Conservation (phyloP, 2,329 filamentous ascomycete genomes). For the Fusarium avenaceum region DNA sequence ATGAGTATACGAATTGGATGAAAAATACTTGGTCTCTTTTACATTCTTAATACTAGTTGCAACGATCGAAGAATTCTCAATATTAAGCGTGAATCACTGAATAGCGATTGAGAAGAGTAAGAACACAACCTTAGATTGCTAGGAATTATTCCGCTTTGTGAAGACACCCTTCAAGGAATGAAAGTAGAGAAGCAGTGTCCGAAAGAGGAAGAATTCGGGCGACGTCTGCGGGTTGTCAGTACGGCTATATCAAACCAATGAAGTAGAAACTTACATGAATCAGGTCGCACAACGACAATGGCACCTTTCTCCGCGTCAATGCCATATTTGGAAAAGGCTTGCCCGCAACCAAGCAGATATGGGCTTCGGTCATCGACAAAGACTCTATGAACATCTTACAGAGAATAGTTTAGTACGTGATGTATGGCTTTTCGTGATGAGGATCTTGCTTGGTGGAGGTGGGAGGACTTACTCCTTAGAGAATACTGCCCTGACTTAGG, state of each 20-base stretch:
- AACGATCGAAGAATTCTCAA: no score
- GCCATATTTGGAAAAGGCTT: slow-evolving; percentile 27
- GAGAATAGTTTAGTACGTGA: neutral
- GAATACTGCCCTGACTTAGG: slow-evolving; percentile 19
- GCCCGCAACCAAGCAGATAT: slow-evolving; percentile 29
- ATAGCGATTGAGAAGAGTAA: no score
- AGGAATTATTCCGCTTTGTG: neutral
- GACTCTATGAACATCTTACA: slow-evolving; percentile 26
- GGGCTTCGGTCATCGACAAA: slow-evolving; percentile 37
- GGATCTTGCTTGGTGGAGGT: no score
- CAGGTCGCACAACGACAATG: slow-evolving; percentile 37
- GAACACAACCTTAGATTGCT: rapidly evolving
- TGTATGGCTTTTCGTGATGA: no score
- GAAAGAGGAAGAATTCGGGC: slow-evolving; percentile 5
- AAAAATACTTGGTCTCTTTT: neutral
- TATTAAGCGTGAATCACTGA: no score
- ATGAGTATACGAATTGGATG: neutral
- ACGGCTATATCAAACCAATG: rapidly evolving
- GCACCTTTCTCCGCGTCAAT: slow-evolving; percentile 21
- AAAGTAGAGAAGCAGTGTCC: neutral
- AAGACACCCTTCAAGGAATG: slow-evolving; percentile 26
- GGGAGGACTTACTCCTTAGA: neutral
- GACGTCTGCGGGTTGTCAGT: slow-evolving; percentile 7
- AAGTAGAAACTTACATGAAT: slow-evolving; percentile 28
- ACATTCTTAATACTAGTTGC: no score